These are phyloP conservation scores for Microbotryum violaceum DNA, from an alignment of 1,284 basidiomycete species.

Conservation along the genomic window DNA sequence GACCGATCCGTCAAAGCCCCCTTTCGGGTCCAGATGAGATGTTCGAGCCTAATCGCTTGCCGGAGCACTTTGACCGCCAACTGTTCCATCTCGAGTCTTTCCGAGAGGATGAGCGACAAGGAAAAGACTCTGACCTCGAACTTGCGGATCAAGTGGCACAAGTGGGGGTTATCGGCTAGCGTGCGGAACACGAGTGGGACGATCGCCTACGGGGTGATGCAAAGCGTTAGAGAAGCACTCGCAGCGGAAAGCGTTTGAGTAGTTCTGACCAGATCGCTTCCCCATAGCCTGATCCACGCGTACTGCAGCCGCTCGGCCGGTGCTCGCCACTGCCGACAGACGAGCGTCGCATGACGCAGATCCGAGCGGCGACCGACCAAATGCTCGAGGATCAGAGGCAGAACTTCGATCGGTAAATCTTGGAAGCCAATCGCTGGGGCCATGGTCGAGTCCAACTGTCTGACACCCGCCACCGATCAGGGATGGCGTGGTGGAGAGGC, in stretches of 20 bases:
- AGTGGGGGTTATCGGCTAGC: conserved; percentile 3
- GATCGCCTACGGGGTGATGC: conserved; percentile 7
- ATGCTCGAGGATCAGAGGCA: too few species aligned
- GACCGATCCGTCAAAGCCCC: conserved; percentile 21
- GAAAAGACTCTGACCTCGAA: conserved; percentile 28
- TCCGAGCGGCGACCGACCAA: too few species aligned
- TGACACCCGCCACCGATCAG: too few species aligned
- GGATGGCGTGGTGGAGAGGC: too few species aligned
- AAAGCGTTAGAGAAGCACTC: background rate
- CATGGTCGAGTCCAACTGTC: too few species aligned
- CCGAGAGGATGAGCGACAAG: conserved; percentile 13
- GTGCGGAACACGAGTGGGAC: conserved; percentile 7
- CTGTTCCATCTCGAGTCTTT: conserved; percentile 12
- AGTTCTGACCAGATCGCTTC: conserved; percentile 19
- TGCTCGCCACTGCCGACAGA: conserved; percentile 8
- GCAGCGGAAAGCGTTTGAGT: background rate
- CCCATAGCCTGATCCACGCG: conserved; percentile 20
- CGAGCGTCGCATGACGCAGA: conserved; percentile 4
- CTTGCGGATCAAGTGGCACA: conserved; percentile 15
- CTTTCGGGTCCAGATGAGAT: conserved; percentile 27
- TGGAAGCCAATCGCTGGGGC: too few species aligned
- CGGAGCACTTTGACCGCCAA: conserved; percentile 15
- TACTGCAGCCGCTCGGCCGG: conserved; percentile 11
- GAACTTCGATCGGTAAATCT: too few species aligned
- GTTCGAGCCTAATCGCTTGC: conserved; percentile 7